Evolutionary conservation across 768 basidiomycete genomes (phyloP).

Genomic region (Pholiota molesta): DNA sequence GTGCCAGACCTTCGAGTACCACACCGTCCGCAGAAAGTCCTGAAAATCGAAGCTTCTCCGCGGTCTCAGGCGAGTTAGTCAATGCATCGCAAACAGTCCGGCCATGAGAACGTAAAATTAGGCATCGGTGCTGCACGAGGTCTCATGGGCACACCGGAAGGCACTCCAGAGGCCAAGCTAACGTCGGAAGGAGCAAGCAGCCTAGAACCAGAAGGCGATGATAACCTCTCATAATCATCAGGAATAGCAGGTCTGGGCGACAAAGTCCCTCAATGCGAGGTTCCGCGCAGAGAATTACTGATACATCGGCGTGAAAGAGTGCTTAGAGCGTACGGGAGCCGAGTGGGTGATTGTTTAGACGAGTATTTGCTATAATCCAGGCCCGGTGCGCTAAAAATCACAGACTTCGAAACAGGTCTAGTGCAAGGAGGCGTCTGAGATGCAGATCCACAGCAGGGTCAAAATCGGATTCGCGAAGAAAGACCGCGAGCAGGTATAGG

Average conservation of each 20-base stretch:
- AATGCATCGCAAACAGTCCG: not conserved
- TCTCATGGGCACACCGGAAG: not conserved
- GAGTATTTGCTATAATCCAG: constrained; percentile 14
- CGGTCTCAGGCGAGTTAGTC: not conserved
- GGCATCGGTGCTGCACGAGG: not conserved
- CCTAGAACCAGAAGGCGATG: not conserved
- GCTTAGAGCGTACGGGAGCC: not conserved
- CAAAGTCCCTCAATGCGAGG: not conserved
- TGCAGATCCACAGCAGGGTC: not conserved
- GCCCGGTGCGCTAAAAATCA: constrained; percentile 21
- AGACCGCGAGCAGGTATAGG: not conserved
- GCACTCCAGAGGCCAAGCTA: not conserved
- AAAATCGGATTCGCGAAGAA: constrained; percentile 5
- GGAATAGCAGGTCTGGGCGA: not conserved
- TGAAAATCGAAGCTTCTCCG: not conserved
- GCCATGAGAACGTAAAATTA: not conserved
- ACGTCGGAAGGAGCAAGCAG: not conserved
- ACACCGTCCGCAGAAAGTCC: constrained; percentile 1
- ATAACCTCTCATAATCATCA: not conserved
- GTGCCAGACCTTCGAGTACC: not conserved
- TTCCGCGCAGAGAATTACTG: not conserved
- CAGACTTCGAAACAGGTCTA: constrained; percentile 5
- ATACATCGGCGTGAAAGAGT: not conserved
- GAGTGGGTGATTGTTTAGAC: not conserved
- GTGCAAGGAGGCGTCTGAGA: constrained; percentile 1